These are phyloP conservation scores for Talaromyces sp. DNA, from an alignment of 2,329 filamentous ascomycete genomes.

Conservation along the genomic window DNA sequence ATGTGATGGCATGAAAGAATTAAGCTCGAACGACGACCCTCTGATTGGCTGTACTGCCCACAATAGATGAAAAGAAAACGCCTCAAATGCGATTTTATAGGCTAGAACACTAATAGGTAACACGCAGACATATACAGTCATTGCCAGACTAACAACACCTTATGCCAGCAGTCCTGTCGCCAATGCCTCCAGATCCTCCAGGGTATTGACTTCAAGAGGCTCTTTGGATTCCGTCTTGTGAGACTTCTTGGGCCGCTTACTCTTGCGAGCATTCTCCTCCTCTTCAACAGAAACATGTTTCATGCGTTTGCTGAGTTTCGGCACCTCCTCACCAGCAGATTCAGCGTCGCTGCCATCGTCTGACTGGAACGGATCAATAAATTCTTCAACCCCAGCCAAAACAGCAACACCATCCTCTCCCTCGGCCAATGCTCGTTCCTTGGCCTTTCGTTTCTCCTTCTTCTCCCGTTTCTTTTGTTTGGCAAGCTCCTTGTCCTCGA, in stretches of 20 bases:
- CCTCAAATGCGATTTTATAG: slow-evolving; percentile 5
- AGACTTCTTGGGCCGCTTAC: slow-evolving; percentile 28
- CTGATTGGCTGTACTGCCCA: not conserved
- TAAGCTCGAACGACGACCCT: not conserved
- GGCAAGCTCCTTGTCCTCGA: slow-evolving; percentile 76
- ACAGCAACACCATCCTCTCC: slow-evolving; percentile 35
- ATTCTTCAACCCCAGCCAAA: slow-evolving; percentile 30
- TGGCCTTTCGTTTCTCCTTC: slow-evolving; percentile 47
- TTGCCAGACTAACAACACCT: not conserved
- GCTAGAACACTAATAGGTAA: not conserved
- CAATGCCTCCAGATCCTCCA: slow-evolving; percentile 50
- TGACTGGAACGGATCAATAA: slow-evolving; percentile 17
- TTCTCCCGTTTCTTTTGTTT: slow-evolving; percentile 66
- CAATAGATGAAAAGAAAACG: not conserved
- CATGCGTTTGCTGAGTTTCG: slow-evolving; percentile 38
- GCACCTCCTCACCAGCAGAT: slow-evolving; percentile 23
- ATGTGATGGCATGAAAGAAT: not conserved
- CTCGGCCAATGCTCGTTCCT: slow-evolving; percentile 38
- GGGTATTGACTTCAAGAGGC: slow-evolving; percentile 41
- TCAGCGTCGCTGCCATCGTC: slow-evolving; percentile 22
- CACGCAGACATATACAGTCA: not conserved
- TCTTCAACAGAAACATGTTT: slow-evolving; percentile 37
- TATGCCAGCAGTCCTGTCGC: slow-evolving; percentile 43
- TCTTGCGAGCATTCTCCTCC: slow-evolving; percentile 28
- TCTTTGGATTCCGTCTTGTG: slow-evolving; percentile 23